phyloP scores from a whole-genome alignment of 1,284 basidiomycete genomes.

The Xanthoconium separans region DNA sequence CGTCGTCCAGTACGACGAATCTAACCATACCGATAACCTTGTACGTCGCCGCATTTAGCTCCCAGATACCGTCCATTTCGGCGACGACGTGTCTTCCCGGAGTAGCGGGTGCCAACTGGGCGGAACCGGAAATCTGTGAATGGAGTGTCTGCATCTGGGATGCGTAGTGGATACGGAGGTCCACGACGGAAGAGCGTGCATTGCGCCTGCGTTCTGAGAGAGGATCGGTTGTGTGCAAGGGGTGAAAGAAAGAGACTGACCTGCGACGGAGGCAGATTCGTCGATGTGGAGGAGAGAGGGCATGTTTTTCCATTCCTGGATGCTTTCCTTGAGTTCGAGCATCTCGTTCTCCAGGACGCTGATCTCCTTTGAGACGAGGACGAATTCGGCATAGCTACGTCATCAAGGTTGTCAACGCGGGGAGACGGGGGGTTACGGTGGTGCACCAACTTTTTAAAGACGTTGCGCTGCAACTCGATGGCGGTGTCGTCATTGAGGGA shows the following conservation, averaged over 20 bases:
- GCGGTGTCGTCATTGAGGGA: conserved; percentile 64
- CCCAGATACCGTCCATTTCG: conserved; percentile 82
- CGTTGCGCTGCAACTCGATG: conserved; percentile 75
- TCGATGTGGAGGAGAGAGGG: conserved; percentile 91
- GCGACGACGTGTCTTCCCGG: conserved; percentile 89
- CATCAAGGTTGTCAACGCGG: conserved; percentile 1
- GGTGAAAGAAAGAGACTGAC: conserved; percentile 31
- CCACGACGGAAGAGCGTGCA: conserved; percentile 87
- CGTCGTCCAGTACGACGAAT: conserved; percentile 90
- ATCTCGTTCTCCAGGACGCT: conserved; percentile 96
- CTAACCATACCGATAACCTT: conserved; percentile 86
- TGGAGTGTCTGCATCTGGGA: conserved; percentile 93
- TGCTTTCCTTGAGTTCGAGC: conserved; percentile 92
- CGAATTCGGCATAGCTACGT: conserved; percentile 90
- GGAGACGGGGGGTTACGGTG: neutral
- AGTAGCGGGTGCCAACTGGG: conserved; percentile 90
- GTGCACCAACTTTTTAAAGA: conserved; percentile 81
- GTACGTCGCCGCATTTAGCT: conserved; percentile 94
- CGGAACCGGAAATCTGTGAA: conserved; percentile 91
- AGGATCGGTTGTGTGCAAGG: conserved; percentile 2
- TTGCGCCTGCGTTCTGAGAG: conserved; percentile 57
- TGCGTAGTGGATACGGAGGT: conserved; percentile 91
- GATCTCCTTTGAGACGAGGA: conserved; percentile 96
- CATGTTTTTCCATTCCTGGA: conserved; percentile 94
- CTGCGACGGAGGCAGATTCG: conserved; percentile 60